These are phyloP conservation scores for Fragaria iinumae DNA, from an alignment of 306 rosid genomes.

Conservation along the genomic window DNA sequence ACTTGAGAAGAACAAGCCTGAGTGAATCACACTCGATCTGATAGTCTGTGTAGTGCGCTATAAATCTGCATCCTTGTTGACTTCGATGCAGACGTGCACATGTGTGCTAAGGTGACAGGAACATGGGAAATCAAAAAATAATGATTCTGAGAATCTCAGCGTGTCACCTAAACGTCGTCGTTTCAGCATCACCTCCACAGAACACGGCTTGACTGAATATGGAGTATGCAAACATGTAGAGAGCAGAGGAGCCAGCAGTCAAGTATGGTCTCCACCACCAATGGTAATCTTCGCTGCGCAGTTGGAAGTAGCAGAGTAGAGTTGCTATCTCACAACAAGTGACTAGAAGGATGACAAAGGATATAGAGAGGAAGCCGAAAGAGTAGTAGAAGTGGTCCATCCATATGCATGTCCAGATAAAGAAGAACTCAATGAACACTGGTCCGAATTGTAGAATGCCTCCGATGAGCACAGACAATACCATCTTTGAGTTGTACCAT, in stretches of 20 bases:
- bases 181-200: no score
- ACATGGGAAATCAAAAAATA: no score
- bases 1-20: not conserved
- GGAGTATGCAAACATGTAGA: slow-evolving; percentile 89
- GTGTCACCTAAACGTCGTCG: no score
- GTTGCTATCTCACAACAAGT: slow-evolving; percentile 89
- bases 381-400: slow-evolving; percentile 91
- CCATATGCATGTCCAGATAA: slow-evolving; percentile 93
- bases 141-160: no score
- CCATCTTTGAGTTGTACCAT: slow-evolving; percentile 77
- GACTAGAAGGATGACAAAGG: slow-evolving; percentile 73
- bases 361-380: slow-evolving; percentile 86
- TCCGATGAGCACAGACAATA: slow-evolving; percentile 84
- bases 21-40: not conserved
- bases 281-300: slow-evolving; percentile 92
- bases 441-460: slow-evolving; percentile 95
- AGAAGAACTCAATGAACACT: slow-evolving; percentile 86
- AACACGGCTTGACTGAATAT: slow-evolving; percentile 43
- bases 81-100: no score
- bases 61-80: no score
- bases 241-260: slow-evolving; percentile 92
- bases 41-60: not conserved
- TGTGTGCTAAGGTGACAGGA: no score
- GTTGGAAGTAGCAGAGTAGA: slow-evolving; percentile 95
- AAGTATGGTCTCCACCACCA: slow-evolving; percentile 99